A percentile compares a stretch with the other conserved stretches of the same genome.
Conservation (phyloP, 2,329 filamentous ascomycete genomes). For the Aspergillus felis region DNA sequence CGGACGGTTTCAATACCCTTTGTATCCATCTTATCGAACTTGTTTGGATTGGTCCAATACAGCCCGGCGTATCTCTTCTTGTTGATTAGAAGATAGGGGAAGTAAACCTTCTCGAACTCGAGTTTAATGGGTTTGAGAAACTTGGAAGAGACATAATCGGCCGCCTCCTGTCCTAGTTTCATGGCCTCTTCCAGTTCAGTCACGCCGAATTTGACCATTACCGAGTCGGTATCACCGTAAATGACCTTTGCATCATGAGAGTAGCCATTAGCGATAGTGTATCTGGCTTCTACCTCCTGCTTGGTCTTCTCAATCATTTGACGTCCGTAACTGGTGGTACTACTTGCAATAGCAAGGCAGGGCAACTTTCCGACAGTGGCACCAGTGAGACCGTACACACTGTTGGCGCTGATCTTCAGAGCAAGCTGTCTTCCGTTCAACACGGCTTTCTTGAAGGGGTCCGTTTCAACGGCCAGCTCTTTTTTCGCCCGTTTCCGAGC, state of each 20-base stretch:
- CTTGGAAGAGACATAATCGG: slow-evolving; percentile 80
- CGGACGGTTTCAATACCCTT: slow-evolving; percentile 99
- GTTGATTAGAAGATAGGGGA: slow-evolving; percentile 96
- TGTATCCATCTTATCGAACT: slow-evolving; percentile 99
- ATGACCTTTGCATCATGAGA: slow-evolving; percentile 93
- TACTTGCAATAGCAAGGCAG: slow-evolving; percentile 91
- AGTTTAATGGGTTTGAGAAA: slow-evolving; percentile 97
- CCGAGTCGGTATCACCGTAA: slow-evolving; percentile 97
- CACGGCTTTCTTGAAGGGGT: slow-evolving; percentile 96
- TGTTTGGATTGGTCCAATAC: slow-evolving; percentile 91
- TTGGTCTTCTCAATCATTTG: slow-evolving; percentile 99
- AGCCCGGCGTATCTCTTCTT: slow-evolving; percentile 99
- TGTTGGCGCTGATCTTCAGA: slow-evolving; percentile 95
- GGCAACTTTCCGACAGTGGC: slow-evolving; percentile 94
- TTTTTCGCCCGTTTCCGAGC: slow-evolving; percentile 94
- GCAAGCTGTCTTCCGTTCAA: slow-evolving; percentile 95
- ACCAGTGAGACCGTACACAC: slow-evolving; percentile 94
- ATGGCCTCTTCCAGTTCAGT: slow-evolving; percentile 83
- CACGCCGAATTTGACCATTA: slow-evolving; percentile 98
- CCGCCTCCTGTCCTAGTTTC: slow-evolving; percentile 92
- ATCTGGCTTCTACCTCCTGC: slow-evolving; percentile 85
- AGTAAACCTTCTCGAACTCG: slow-evolving; percentile 99
- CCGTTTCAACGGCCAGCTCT: slow-evolving; percentile 81
- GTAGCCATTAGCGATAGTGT: slow-evolving; percentile 92
- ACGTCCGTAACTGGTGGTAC: slow-evolving; percentile 92